Conservation (phyloP, 208 protist species). For the Acanthamoeba lugdunensis region DNA sequence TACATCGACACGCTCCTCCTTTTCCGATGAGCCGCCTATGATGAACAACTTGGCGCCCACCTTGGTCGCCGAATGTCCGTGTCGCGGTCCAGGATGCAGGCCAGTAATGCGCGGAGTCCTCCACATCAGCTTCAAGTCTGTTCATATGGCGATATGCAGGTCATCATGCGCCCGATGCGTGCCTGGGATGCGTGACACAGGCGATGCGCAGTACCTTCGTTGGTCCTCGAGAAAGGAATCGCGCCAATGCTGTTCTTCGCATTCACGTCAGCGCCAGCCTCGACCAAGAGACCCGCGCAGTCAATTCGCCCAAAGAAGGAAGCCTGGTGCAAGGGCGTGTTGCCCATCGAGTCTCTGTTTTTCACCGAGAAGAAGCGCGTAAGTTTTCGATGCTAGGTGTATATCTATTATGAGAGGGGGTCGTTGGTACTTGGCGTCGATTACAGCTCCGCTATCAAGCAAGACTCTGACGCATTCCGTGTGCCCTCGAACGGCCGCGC, state of each 20-base stretch:
- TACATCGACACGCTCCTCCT: not conserved
- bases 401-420: too few relatives aligned
- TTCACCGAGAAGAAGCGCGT: too few relatives aligned
- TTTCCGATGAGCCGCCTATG: not conserved
- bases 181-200: not conserved
- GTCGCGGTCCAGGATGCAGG: not conserved
- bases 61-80: constrained; percentile 59
- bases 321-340: constrained; percentile 45
- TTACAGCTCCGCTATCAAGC: not conserved
- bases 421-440: constrained; percentile 40
- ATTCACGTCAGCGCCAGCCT: constrained; percentile 32
- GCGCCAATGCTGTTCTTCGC: constrained; percentile 45
- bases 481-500: not conserved
- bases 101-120: constrained; percentile 18
- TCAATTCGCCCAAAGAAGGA: constrained; percentile 49
- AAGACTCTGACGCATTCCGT: constrained; percentile 20
- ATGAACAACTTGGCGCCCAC: constrained; percentile 56
- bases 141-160: not conserved
- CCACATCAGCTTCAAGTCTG: constrained; percentile 53
- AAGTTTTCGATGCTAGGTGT: too few relatives aligned
- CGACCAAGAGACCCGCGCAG: constrained; percentile 37
- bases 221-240: not conserved
- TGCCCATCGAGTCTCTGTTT: constrained; percentile 47
- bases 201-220: constrained; percentile 22
- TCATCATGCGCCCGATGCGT: not conserved